Base-by-base conservation (phyloP, 1,284 basidiomycete genomes). In the Tranzscheliella williamsii region DNA sequence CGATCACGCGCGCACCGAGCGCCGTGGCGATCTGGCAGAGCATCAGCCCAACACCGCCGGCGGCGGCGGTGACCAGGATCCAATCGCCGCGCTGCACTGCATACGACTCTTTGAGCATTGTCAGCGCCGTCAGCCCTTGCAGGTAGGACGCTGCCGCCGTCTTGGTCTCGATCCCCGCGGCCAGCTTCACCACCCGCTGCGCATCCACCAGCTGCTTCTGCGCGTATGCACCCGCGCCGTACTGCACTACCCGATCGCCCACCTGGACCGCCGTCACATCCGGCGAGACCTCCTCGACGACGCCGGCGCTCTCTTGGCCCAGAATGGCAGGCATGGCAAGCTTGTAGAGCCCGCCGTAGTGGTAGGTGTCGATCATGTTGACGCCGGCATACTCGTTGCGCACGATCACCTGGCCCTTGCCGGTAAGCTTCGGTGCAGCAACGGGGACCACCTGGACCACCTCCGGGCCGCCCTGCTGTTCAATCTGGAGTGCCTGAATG, bases 1-100 rank as follows among this genome's bases (percentile, higher is more conserved):
- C 94, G 67, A 98, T 95, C 20, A 96, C 90, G 9, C 85, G 86
- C 1, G 89, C 92, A 13, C 94, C 93, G 30, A 81, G 66, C 39
- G 81, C 69, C 31, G 74, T 76, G 34, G 54, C 84, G 80, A 69
- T 54, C 72, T 84, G 83, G 36, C 78, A 79, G 5, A 84, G 76
- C 12, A 82, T 64, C 0, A 83, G 72, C 1, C 84, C 85, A 1
- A 84, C 79, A 13, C 84, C 84, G 21, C 94, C 94, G 0, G 94
- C 92, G 15, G 94, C 85, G 12, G 94, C 93, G 75, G 94, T 89
- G 13, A 96, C 83, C 40, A 91, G 82, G 51, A 91, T 73, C 66
- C 73, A 81, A 62, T 84, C 81, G 5, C 81, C 82, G 54, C 79
- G 73, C 78, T 92, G 84, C 43, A 94, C 87, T 24, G 85, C 80